Evolutionary conservation across 1,284 basidiomycete genomes (phyloP).

Genomic region (Lentinula novae-zelandiae): DNA sequence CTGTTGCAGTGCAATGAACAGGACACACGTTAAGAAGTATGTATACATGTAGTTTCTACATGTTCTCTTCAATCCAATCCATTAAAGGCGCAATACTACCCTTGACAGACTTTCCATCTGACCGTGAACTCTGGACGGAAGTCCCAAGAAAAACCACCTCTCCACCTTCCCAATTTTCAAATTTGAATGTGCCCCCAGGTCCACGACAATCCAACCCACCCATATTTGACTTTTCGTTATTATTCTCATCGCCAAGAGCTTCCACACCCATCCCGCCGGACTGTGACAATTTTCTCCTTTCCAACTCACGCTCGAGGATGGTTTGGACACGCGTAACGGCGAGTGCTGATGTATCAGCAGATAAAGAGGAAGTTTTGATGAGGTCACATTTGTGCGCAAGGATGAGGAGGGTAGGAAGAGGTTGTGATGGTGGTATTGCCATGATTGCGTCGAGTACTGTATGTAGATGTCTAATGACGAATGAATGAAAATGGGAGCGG

Average conservation of each 20-base stretch:
- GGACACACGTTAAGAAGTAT: neutral
- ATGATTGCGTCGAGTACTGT: slow-evolving; percentile 63
- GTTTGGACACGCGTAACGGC: slow-evolving; percentile 68
- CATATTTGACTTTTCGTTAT: slow-evolving; percentile 57
- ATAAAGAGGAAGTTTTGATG: slow-evolving; percentile 45
- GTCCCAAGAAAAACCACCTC: slow-evolving; percentile 64
- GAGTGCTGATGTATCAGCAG: slow-evolving; percentile 42
- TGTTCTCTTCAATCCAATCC: slow-evolving; percentile 48
- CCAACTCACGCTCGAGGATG: slow-evolving; percentile 76
- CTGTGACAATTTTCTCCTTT: slow-evolving; percentile 64
- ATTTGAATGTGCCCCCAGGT: slow-evolving; percentile 54
- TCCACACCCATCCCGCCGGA: slow-evolving; percentile 65
- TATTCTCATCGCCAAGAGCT: slow-evolving; percentile 58
- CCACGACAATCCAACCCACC: slow-evolving; percentile 61
- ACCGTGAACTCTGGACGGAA: slow-evolving; percentile 37
- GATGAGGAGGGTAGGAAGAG: slow-evolving; percentile 56
- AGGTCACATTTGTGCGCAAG: slow-evolving; percentile 75
- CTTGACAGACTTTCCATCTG: slow-evolving; percentile 33
- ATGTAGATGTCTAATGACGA: slow-evolving; percentile 59
- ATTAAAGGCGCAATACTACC: slow-evolving; percentile 43
- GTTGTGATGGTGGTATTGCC: slow-evolving; percentile 65
- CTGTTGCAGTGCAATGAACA: neutral
- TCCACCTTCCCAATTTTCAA: slow-evolving; percentile 77
- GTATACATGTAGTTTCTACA: slow-evolving; percentile 19
- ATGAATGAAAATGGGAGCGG: neutral